Conservation (phyloP, 352 stramenopile species). For the Phytopythium aichiense region DNA sequence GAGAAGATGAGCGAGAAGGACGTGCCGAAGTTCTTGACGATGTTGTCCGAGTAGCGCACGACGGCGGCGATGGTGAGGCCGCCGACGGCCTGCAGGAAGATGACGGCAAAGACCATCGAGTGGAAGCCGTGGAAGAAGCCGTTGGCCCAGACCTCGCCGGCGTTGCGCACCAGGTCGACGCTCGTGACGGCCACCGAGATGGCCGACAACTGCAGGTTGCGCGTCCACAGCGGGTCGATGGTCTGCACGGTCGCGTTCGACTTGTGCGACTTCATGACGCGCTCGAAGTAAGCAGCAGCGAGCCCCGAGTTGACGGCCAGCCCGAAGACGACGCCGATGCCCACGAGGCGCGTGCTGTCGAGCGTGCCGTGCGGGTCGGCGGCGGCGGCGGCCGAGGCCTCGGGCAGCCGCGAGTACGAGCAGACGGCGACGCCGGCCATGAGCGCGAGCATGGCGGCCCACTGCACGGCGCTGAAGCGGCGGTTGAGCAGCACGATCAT, state of each 20-base stretch:
- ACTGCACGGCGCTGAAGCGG: slow-evolving; percentile 79
- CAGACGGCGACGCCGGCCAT: slow-evolving; percentile 85
- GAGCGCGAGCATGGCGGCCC: slow-evolving; percentile 79
- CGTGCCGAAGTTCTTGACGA: slow-evolving; percentile 89
- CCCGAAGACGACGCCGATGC: slow-evolving; percentile 73
- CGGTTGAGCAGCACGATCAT: slow-evolving; percentile 87
- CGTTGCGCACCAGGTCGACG: slow-evolving; percentile 69
- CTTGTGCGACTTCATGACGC: slow-evolving; percentile 87
- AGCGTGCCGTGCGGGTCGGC: slow-evolving; percentile 15
- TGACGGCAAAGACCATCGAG: slow-evolving; percentile 62
- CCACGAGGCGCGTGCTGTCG: slow-evolving; percentile 63
- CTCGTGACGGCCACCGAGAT: slow-evolving; percentile 74
- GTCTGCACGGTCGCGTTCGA: slow-evolving; percentile 64
- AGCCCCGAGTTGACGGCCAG: slow-evolving; percentile 85
- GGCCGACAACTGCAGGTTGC: slow-evolving; percentile 81
- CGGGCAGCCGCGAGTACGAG: slow-evolving; percentile 72
- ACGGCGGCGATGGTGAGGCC: slow-evolving; percentile 83
- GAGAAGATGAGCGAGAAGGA: slow-evolving; percentile 86
- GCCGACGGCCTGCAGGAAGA: slow-evolving; percentile 79
- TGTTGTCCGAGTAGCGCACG: slow-evolving; percentile 88
- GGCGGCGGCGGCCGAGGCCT: slow-evolving; percentile 15
- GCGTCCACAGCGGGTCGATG: slow-evolving; percentile 80
- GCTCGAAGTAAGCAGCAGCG: slow-evolving; percentile 83
- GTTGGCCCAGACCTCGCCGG: slow-evolving; percentile 47
- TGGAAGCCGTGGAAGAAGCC: slow-evolving; percentile 85